Evolutionary conservation across 306 rosid species (phyloP).

Genomic region (Datisca glomerata): DNA sequence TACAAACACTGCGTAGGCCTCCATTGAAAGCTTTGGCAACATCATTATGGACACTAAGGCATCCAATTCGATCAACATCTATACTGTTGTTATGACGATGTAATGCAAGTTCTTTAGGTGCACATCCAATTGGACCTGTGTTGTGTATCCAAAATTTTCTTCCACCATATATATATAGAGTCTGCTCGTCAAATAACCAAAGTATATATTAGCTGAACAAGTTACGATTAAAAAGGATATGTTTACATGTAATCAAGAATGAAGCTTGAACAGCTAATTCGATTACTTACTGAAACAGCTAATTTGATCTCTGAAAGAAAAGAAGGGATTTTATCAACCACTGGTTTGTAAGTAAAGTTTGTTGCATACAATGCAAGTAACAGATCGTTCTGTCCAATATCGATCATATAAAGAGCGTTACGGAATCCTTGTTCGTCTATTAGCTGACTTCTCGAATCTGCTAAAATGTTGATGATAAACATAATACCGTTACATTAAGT

Average conservation of each 20-base stretch:
- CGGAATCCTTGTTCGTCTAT: conserved; percentile 15
- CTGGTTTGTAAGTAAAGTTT: conserved; percentile 15
- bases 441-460: conserved; percentile 13
- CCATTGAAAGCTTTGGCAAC: conserved; percentile 16
- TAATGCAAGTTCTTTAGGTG: conserved; percentile 12
- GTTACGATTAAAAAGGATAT: no score
- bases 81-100: conserved; percentile 1
- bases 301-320: conserved; percentile 13
- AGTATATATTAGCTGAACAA: no score
- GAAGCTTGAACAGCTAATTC: no score
- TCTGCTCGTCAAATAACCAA: no score
- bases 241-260: no score
- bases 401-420: conserved; percentile 12
- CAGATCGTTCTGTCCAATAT: conserved; percentile 25
- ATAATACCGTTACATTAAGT: no score
- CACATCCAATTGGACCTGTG: conserved; percentile 20
- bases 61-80: conserved; percentile 10
- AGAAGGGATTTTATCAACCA: conserved; percentile 17
- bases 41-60: conserved; percentile 12
- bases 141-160: conserved; percentile 21
- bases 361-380: no score
- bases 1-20: conserved; percentile 4
- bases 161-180: conserved; percentile 14
- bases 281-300: conserved; percentile 14
- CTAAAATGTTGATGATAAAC: not conserved